Evolutionary conservation across 345 rosid species (phyloP).

Genomic region (Clarkia xantiana): DNA sequence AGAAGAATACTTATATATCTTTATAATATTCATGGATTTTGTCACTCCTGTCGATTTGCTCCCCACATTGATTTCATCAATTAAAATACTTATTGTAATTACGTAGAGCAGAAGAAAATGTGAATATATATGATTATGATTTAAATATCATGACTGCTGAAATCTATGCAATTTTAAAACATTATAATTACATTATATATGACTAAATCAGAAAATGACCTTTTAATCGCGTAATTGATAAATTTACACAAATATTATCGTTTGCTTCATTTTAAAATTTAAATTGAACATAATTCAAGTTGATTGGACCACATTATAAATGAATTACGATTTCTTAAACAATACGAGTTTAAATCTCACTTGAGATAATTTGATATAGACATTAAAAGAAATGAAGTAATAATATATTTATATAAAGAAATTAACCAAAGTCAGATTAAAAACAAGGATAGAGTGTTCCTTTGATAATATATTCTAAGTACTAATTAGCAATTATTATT

Average conservation of each 20-base stretch:
- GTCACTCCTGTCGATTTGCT: slow-evolving; percentile 6
- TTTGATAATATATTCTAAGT: background rate
- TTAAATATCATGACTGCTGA: slow-evolving; percentile 15
- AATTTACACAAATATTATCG: no score
- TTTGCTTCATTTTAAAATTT: no score
- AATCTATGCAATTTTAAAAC: slow-evolving; percentile 15
- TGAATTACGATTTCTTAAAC: no score
- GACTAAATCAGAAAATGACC: background rate
- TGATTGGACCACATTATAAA: no score
- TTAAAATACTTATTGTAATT: background rate
- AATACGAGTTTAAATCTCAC: no score
- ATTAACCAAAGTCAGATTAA: no score
- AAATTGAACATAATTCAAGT: no score
- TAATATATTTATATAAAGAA: no score
- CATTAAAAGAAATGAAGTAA: no score
- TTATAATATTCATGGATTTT: slow-evolving; percentile 5
- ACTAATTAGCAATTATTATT: background rate
- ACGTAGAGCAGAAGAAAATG: slow-evolving; percentile 20
- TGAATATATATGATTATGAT: no score
- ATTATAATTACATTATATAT: background rate
- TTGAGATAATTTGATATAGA: no score
- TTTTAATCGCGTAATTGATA: background rate
- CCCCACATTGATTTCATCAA: slow-evolving; percentile 10
- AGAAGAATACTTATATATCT: background rate
- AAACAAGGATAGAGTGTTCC: no score